Percentiles rank a stretch among this genome's conserved stretches.
Evolutionary conservation across 179 eudicot species (phyloP).

Genomic region (Spinacia oleracea): DNA sequence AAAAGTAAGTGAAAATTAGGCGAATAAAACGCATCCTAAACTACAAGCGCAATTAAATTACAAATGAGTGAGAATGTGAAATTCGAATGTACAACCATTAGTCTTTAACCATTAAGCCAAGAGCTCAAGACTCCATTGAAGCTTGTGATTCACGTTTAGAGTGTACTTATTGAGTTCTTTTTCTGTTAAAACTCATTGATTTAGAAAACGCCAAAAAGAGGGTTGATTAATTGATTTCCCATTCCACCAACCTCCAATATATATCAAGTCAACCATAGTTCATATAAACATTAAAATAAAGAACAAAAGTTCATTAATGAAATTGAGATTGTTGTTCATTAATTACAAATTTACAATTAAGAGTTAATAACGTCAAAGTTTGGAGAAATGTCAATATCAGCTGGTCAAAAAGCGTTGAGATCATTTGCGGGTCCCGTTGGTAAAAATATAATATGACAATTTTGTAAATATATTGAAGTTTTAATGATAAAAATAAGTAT

Average conservation of each 20-base stretch:
- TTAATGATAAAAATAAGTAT: no score
- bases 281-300: slow-evolving; percentile 18
- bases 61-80: no score
- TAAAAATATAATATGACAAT: no score
- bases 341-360: slow-evolving; percentile 34
- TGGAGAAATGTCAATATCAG: slow-evolving; percentile 35
- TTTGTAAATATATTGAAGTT: no score
- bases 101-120: no score
- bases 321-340: slow-evolving; percentile 30
- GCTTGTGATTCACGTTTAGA: slow-evolving; percentile 10
- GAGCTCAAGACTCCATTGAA: no score
- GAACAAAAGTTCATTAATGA: slow-evolving; percentile 10
- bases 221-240: slow-evolving; percentile 17
- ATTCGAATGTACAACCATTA: no score
- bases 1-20: no score
- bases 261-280: no score
- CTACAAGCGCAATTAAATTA: no score
- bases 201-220: slow-evolving; percentile 22
- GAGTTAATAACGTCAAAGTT: slow-evolving; percentile 18
- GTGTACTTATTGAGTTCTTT: slow-evolving; percentile 32
- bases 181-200: slow-evolving; percentile 22
- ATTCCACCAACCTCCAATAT: slow-evolving; percentile 30
- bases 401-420: slow-evolving; percentile 25
- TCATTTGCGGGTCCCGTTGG: slow-evolving; percentile 33
- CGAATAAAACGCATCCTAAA: no score